phyloP scores from a whole-genome alignment of 108 stramenopile genomes.

The Aureococcus anophagefferens region DNA sequence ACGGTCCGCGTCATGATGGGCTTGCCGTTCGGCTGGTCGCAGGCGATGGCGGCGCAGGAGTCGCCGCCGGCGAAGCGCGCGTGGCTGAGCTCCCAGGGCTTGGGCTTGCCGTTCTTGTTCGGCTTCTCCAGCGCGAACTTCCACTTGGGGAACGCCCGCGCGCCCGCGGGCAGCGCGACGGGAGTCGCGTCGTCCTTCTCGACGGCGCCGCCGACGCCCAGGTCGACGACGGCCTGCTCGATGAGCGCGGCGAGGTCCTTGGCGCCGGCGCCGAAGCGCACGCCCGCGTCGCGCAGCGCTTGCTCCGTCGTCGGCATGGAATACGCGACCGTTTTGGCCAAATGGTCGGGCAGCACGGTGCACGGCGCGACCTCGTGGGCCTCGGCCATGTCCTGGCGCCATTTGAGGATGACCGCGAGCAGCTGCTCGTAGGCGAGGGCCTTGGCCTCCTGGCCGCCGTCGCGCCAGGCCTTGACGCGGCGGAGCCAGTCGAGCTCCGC shows the following conservation, averaged over 20 bases:
- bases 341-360: constrained; percentile 1
- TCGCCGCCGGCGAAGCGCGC: background rate
- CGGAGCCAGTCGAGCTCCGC: background rate
- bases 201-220: background rate
- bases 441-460: background rate
- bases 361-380: background rate
- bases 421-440: constrained; percentile 2
- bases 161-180: no score
- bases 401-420: background rate
- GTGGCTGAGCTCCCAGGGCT: background rate
- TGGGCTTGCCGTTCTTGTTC: no score
- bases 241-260: background rate
- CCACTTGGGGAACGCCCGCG: background rate
- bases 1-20: background rate
- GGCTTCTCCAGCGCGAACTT: background rate
- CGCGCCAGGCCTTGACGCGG: background rate
- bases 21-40: background rate
- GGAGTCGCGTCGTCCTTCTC: no score
- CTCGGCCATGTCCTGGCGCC: background rate
- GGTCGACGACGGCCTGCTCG: background rate
- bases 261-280: background rate
- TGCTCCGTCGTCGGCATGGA: background rate
- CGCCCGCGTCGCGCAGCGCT: constrained; percentile 4
- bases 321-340: background rate
- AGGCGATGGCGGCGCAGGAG: background rate